A percentile compares a stretch with the other conserved stretches of the same genome.
phyloP scores from a whole-genome alignment of 306 rosid species.

The Castanea crenata region DNA sequence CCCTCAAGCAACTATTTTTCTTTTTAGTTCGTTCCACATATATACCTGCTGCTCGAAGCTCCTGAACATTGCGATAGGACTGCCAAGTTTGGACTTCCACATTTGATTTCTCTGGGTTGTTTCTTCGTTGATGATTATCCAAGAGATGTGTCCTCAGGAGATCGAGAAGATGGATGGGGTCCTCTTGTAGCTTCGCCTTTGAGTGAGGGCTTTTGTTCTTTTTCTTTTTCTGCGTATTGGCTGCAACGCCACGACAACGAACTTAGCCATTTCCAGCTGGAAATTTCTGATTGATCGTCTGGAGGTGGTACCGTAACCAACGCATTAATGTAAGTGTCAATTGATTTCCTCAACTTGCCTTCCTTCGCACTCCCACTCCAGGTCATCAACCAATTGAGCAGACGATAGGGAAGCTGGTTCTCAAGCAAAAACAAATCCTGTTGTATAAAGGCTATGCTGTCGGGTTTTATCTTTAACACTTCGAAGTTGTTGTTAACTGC shows the following conservation, averaged over 20 bases:
- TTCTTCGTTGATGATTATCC: too few relatives aligned
- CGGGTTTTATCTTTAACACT: not conserved
- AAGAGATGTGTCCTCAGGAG: not conserved
- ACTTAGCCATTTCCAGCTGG: too few relatives aligned
- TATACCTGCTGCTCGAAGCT: constrained; percentile 20
- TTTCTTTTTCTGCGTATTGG: too few relatives aligned
- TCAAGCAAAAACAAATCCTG: constrained; percentile 30
- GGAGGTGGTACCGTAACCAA: rapidly evolving
- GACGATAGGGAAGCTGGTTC: constrained; percentile 26
- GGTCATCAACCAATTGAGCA: constrained; percentile 2
- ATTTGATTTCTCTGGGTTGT: too few relatives aligned
- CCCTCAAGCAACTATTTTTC: not conserved
- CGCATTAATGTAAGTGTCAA: rapidly evolving
- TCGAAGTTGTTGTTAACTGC: rapidly evolving
- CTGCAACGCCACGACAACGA: too few relatives aligned
- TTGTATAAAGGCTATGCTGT: not conserved
- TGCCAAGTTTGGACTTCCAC: not conserved
- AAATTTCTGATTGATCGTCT: too few relatives aligned
- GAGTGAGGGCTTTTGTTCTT: too few relatives aligned
- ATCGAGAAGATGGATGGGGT: constrained; percentile 15
- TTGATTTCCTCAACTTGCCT: too few relatives aligned
- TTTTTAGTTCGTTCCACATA: not conserved
- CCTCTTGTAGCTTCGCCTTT: too few relatives aligned
- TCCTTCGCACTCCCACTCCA: too few relatives aligned
- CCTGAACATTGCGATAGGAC: constrained; percentile 16